These are phyloP conservation scores for Zymoseptoria ardabiliae DNA, from an alignment of 2,329 filamentous ascomycete genomes.

Conservation along the genomic window DNA sequence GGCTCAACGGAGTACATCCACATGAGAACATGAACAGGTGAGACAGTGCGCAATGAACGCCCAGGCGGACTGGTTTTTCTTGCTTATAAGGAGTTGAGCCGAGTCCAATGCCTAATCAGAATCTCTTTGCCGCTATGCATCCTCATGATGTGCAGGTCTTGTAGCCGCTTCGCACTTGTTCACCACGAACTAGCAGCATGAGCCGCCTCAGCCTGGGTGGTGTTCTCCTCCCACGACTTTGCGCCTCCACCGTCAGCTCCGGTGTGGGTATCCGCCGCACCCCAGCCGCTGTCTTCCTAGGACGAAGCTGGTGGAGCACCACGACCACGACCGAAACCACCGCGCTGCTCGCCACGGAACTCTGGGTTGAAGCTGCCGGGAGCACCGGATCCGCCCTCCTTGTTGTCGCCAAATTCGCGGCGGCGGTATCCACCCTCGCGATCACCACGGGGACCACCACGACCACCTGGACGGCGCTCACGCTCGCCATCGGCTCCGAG, in stretches of 20 bases:
- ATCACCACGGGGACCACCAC: constrained; percentile 66
- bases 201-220: constrained; percentile 1
- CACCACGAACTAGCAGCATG: neutral
- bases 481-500: constrained; percentile 71
- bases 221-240: constrained; percentile 4
- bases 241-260: neutral
- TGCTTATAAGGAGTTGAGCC: neutral
- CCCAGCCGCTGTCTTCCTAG: constrained; percentile 23
- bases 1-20: neutral
- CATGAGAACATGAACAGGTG: neutral
- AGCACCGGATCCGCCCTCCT: constrained; percentile 71
- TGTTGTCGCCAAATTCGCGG: constrained; percentile 46
- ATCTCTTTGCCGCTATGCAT: neutral
- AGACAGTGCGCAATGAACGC: neutral
- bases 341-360: constrained; percentile 45
- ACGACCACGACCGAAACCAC: constrained; percentile 76
- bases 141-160: neutral
- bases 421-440: constrained; percentile 56
- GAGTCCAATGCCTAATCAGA: constrained; percentile 1
- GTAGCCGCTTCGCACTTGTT: neutral
- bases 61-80: neutral
- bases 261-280: constrained; percentile 3
- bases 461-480: constrained; percentile 71
- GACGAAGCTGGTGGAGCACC: constrained; percentile 54
- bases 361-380: constrained; percentile 86